Percentiles rank a stretch among this genome's conserved stretches.
phyloP scores from a whole-genome alignment of 371 early-diverging fungal genomes.

The Rhizopus microsporus region DNA sequence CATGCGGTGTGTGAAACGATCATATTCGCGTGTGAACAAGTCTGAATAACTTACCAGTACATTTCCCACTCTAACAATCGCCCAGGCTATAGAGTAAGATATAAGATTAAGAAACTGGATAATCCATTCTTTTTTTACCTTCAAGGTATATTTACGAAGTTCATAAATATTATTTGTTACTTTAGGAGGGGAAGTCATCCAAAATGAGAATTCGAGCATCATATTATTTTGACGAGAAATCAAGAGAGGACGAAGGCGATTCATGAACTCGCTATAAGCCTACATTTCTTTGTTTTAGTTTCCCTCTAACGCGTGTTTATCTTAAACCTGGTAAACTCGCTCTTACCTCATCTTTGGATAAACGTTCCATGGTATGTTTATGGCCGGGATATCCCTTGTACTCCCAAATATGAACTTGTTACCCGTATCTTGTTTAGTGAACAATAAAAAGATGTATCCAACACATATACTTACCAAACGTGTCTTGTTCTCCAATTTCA shows the following conservation, averaged over 20 bases:
- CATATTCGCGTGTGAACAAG: background rate
- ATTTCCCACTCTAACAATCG: conserved; percentile 91
- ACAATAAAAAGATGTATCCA: background rate
- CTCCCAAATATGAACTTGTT: conserved; percentile 88
- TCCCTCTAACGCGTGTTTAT: too few relatives aligned
- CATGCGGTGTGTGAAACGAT: too few relatives aligned
- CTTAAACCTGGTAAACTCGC: background rate
- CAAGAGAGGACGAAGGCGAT: conserved; percentile 69
- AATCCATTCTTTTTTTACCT: conserved; percentile 38
- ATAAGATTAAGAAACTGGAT: background rate
- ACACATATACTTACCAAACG: conserved; percentile 58
- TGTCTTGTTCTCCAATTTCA: conserved; percentile 86
- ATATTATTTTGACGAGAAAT: conserved; percentile 77
- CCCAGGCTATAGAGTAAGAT: conserved; percentile 66
- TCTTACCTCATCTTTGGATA: conserved; percentile 59
- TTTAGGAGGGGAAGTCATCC: conserved; percentile 80
- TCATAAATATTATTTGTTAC: conserved; percentile 87
- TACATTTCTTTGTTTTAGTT: background rate
- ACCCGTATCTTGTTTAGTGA: background rate
- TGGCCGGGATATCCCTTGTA: conserved; percentile 90
- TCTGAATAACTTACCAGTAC: conserved; percentile 58
- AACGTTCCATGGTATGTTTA: conserved; percentile 53
- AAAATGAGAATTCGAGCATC: conserved; percentile 92
- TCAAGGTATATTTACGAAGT: conserved; percentile 83
- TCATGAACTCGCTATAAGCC: conserved; percentile 50